phyloP scores from a whole-genome alignment of 2,329 filamentous ascomycete species.

The Nothopassalora personata region DNA sequence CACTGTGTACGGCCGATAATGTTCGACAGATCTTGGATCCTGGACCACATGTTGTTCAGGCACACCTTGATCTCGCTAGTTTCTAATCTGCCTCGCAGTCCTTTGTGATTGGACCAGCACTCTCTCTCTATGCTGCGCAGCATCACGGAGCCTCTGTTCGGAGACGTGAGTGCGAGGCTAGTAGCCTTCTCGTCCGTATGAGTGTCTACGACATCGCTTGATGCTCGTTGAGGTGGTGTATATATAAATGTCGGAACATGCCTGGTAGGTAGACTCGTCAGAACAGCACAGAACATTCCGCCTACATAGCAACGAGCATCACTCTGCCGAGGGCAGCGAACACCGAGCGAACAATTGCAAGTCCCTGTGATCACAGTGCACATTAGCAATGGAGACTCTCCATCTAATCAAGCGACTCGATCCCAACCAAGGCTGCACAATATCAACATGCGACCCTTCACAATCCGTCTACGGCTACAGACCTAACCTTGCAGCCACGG shows the following conservation, averaged over 20 bases:
- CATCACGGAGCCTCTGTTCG: not conserved
- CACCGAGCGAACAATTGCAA: not conserved
- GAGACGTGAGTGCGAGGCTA: not conserved
- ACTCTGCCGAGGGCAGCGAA: not conserved
- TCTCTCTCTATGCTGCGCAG: not conserved
- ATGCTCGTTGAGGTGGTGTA: not conserved
- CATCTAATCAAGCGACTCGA: conserved; percentile 20
- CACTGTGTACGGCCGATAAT: not conserved
- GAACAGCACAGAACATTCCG: not conserved
- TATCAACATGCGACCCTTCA: conserved; percentile 22
- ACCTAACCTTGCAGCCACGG: conserved; percentile 35
- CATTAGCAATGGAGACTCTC: conserved; percentile 7
- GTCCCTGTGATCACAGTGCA: not conserved
- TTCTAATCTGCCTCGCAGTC: no score
- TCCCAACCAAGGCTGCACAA: conserved; percentile 27
- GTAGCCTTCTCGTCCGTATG: not conserved
- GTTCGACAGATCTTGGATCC: not conserved
- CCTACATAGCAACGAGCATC: not conserved
- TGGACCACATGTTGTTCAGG: no score
- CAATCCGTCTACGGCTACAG: conserved; percentile 32
- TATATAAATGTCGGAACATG: not conserved
- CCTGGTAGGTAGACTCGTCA: not conserved
- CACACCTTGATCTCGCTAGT: no score
- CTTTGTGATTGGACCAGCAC: no score
- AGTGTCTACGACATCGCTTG: not conserved